These are phyloP conservation scores for Clonostachys rhizophaga DNA, from an alignment of 2,329 filamentous ascomycete genomes.

Conservation along the genomic window DNA sequence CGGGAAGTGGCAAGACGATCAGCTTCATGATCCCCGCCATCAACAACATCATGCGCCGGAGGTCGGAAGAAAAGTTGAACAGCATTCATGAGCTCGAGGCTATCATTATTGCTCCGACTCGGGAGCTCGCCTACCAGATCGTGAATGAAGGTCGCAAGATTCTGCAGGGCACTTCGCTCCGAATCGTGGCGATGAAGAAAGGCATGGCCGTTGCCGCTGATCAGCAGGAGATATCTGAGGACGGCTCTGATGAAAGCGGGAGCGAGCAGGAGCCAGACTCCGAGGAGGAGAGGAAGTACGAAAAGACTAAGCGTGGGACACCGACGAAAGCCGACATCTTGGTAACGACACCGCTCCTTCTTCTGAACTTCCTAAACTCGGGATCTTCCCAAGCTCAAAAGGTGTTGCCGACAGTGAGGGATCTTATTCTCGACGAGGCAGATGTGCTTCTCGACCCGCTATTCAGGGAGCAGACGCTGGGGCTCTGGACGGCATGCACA, in stretches of 20 bases:
- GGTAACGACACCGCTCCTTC: constrained; percentile 46
- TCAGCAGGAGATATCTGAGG: constrained; percentile 24
- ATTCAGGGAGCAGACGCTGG: constrained; percentile 83
- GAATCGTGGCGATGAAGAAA: constrained; percentile 78
- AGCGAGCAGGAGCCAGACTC: constrained; percentile 27
- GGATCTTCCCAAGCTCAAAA: constrained; percentile 37
- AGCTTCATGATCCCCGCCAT: constrained; percentile 88
- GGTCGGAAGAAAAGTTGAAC: constrained; percentile 32
- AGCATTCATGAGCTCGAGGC: constrained; percentile 51
- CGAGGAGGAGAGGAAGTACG: constrained; percentile 8
- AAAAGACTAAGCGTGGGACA: constrained; percentile 8
- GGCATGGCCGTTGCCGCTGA: constrained; percentile 65
- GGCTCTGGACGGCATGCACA: constrained; percentile 76
- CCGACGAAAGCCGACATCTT: constrained; percentile 28
- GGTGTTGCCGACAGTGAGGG: constrained; percentile 62
- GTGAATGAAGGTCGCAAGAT: constrained; percentile 84
- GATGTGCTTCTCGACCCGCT: constrained; percentile 90
- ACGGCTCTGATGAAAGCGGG: constrained; percentile 23
- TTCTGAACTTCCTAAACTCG: constrained; percentile 67
- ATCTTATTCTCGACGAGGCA: constrained; percentile 85
- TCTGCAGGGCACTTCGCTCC: constrained; percentile 69
- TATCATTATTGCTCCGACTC: constrained; percentile 72
- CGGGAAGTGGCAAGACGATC: constrained; percentile 93
- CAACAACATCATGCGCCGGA: constrained; percentile 62
- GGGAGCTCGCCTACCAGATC: constrained; percentile 75